Percentiles rank a stretch among this genome's conserved stretches.
Conservation (phyloP, 2,329 filamentous ascomycete species). For the Aspergillus sp. region DNA sequence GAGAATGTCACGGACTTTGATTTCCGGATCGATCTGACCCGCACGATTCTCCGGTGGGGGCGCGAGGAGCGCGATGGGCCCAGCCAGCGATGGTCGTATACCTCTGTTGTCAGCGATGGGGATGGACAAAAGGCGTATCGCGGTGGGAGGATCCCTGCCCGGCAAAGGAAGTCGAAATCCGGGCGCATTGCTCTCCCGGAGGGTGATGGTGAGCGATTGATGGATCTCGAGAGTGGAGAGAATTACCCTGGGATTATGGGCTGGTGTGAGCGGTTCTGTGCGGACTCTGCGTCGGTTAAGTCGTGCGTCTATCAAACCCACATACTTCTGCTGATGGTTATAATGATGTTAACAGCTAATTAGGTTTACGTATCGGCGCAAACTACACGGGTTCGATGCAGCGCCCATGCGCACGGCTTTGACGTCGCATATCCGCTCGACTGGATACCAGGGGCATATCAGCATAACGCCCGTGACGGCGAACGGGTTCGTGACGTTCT, state of each 20-base stretch:
- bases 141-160: constrained; percentile 20
- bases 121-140: constrained; percentile 27
- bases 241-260: constrained; percentile 18
- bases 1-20: constrained; percentile 31
- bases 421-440: constrained; percentile 37
- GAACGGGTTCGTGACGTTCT: constrained; percentile 34
- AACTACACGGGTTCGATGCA: constrained; percentile 31
- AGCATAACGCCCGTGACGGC: constrained; percentile 22
- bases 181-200: neutral
- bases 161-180: neutral
- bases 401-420: constrained; percentile 28
- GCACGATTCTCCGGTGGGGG: neutral
- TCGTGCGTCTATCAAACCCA: constrained; percentile 28
- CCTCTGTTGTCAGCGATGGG: constrained; percentile 22
- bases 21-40: constrained; percentile 28
- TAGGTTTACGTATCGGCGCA: constrained; percentile 33
- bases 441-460: constrained; percentile 38
- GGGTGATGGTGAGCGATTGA: constrained; percentile 3
- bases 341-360: no score
- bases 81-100: constrained; percentile 15
- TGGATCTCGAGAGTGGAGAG: constrained; percentile 15
- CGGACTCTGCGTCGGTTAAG: constrained; percentile 35
- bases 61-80: constrained; percentile 7
- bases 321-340: no score
- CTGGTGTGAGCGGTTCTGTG: constrained; percentile 41